Conservation (phyloP, 208 protist species). For the Trypanosoma scelopori region DNA sequence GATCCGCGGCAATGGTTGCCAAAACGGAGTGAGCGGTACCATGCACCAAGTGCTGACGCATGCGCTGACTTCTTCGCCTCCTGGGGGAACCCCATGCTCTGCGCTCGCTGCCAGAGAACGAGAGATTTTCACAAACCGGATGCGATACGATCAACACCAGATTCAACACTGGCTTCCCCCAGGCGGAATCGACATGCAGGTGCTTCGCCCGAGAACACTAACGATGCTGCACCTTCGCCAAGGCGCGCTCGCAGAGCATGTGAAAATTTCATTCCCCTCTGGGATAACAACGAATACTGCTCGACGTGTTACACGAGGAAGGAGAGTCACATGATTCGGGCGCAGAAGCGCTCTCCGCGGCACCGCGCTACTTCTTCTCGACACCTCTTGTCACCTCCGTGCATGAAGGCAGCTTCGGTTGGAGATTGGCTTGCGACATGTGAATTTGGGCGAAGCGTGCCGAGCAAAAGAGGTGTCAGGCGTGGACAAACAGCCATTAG, state of each 20-base stretch:
- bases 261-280: conserved; percentile 7
- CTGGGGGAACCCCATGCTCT: conserved; percentile 21
- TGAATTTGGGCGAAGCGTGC: too few species aligned
- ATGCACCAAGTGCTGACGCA: not conserved
- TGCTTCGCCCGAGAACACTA: not conserved
- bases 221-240: not conserved
- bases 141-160: not conserved
- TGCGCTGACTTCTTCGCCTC: conserved; percentile 11
- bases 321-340: not conserved
- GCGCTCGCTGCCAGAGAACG: conserved; percentile 4
- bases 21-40: conserved; percentile 1
- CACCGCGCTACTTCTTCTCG: not conserved
- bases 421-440: too few species aligned
- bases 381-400: not conserved
- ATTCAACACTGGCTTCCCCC: not conserved
- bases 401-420: not conserved
- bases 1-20: conserved; percentile 22
- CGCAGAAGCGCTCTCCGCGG: not conserved
- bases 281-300: conserved; percentile 22
- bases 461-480: too few species aligned
- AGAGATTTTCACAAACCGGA: conserved; percentile 1
- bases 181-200: not conserved
- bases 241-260: conserved; percentile 2
- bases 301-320: conserved; percentile 14
- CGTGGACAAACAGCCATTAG: too few species aligned